Evolutionary conservation across 176 grass and related monocot species (phyloP).

Genomic region (Rhynchospora pubera): DNA sequence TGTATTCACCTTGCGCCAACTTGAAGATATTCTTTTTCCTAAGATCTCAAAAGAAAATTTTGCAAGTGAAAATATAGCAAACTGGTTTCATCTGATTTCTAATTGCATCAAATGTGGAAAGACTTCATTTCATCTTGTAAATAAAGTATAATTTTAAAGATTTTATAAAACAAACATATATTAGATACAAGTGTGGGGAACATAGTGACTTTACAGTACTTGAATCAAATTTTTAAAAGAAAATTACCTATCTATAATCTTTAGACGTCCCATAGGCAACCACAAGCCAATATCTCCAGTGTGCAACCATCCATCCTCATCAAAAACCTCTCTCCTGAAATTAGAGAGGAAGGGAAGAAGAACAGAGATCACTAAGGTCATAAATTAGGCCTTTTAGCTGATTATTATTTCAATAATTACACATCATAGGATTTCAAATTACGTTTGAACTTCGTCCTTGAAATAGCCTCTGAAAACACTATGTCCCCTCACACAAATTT

Average conservation of each 20-base stretch:
- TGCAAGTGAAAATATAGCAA: neutral
- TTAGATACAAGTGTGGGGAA: neutral
- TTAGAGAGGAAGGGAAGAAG: conserved; percentile 18
- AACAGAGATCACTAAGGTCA: neutral
- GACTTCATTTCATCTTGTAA: neutral
- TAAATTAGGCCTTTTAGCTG: neutral
- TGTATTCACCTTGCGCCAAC: conserved; percentile 95
- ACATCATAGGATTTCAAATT: conserved; percentile 10
- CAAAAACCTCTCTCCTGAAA: conserved; percentile 70
- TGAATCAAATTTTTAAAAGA: neutral
- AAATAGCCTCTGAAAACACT: conserved; percentile 69
- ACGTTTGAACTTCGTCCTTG: conserved; percentile 92
- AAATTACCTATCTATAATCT: conserved; percentile 82
- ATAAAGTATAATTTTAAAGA: neutral
- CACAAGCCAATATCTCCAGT: conserved; percentile 98
- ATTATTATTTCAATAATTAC: neutral
- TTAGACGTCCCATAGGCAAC: conserved; percentile 83
- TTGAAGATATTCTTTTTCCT: conserved; percentile 99
- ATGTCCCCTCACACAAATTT: conserved; percentile 92
- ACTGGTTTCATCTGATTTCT: neutral
- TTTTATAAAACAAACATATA: neutral
- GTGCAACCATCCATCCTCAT: conserved; percentile 88
- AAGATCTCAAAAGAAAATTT: conserved; percentile 10
- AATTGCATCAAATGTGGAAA: neutral
- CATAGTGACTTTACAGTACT: neutral